These are phyloP conservation scores for Neopestalotiopsis rosae DNA, from an alignment of 2,329 filamentous ascomycete genomes.

Conservation along the genomic window DNA sequence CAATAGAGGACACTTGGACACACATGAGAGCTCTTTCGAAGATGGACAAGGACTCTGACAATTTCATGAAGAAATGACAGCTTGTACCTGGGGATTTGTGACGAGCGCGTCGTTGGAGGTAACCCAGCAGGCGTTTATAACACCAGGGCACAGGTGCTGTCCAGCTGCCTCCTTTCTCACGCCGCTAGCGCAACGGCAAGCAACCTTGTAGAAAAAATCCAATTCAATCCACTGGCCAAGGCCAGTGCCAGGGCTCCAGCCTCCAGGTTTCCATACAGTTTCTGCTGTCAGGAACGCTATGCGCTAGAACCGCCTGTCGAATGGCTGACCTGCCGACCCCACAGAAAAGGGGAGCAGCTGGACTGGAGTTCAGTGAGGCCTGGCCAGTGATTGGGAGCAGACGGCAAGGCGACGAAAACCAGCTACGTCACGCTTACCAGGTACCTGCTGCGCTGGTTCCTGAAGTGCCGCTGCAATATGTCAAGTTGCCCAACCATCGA, in stretches of 20 bases:
- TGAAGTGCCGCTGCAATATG: not conserved
- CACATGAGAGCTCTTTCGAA: no score
- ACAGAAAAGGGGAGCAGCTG: not conserved
- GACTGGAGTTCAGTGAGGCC: not conserved
- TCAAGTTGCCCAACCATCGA: not conserved
- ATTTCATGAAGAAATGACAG: no score
- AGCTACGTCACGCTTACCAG: not conserved
- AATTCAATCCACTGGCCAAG: no score
- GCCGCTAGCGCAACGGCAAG: no score
- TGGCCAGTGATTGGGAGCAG: not conserved
- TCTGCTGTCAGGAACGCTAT: not conserved
- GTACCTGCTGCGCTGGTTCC: not conserved
- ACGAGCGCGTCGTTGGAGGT: no score
- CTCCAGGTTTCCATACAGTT: not conserved
- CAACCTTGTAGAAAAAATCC: not conserved
- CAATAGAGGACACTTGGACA: no score
- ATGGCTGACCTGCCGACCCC: not conserved
- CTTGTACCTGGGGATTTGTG: no score
- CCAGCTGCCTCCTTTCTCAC: no score
- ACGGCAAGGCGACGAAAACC: not conserved
- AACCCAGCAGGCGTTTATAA: no score
- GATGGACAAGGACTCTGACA: no score
- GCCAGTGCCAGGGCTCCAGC: not conserved
- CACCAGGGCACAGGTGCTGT: no score
- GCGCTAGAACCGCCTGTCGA: not conserved